Conservation (phyloP, 305 asterid species). For the Fraxinus albicans region DNA sequence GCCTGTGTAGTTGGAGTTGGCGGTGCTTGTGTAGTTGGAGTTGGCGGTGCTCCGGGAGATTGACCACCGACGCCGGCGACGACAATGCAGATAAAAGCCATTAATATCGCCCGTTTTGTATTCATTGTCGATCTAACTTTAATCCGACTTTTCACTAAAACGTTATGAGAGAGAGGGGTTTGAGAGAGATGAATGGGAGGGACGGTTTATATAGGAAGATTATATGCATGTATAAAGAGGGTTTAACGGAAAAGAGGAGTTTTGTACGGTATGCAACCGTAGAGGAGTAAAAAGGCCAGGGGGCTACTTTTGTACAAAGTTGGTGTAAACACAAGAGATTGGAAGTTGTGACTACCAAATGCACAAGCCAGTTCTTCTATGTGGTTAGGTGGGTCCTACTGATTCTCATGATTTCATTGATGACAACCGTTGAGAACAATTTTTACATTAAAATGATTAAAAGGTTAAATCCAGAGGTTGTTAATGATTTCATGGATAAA, state of each 20-base stretch:
- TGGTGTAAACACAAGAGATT: neutral
- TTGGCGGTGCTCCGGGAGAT: conserved; percentile 45
- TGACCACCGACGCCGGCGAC: conserved; percentile 50
- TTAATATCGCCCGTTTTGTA: conserved; percentile 18
- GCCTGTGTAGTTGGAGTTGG: neutral
- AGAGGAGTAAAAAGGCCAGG: conserved; percentile 19
- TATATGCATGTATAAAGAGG: neutral
- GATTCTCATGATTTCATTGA: neutral
- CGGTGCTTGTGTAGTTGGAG: conserved; percentile 22
- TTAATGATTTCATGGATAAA: neutral
- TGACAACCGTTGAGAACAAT: neutral
- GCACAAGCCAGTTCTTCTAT: neutral
- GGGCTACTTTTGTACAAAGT: neutral
- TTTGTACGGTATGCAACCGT: conserved; percentile 22
- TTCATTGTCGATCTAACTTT: conserved; percentile 36
- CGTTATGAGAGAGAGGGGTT: neutral
- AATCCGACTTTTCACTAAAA: conserved; percentile 17
- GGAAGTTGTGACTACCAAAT: conserved; percentile 3
- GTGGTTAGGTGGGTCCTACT: neutral
- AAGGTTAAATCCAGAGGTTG: neutral
- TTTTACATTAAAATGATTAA: neutral
- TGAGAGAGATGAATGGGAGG: neutral
- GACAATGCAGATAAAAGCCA: conserved; percentile 50
- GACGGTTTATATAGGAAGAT: conserved; percentile 27
- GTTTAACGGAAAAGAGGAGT: neutral